Evolutionary conservation across 164 flowering plant species (phyloP), one percentile per base, ranked within the genome.

Genomic region (Santalum album): DNA sequence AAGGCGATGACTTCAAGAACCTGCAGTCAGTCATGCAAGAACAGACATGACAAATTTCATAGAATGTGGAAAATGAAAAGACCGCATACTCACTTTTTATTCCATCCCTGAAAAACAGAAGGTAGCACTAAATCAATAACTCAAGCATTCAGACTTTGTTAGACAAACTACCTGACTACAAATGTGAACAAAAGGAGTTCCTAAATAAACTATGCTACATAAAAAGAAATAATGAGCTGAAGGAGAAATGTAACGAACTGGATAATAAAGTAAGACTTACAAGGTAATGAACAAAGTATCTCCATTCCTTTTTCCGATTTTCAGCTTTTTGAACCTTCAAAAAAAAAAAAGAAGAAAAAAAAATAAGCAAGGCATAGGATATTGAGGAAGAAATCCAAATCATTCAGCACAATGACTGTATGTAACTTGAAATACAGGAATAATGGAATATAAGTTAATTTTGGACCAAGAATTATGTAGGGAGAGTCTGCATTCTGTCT

Each of bases 251-350:
- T 22, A 34, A 14, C 21, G n/a, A 49, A 35, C 14, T n/a, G 18
- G 38, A 12, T 29, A 12, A 46, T 40, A 42, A 7, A 16, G 36
- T 51, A 18, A 39, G 22, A 71, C 96, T 78, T 74, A 91, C 98
- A 59, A 86, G 98, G 70, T 91, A 91, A 65, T 91, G 98, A 57
- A 91, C 88, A 59, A 74, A 87, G 66, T 86, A 91, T 76, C 68
- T 86, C 81, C 79, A 76, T 29, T 87, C 87, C 49, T 84, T 79
- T 70, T 80, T 81, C 42, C 79, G 75, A 49, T 71, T 12, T 72
- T 90, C 98, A 51, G 79, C 78, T 55, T 81, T 87, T 75, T 84
- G 87, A 58, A 91, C 82, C 98, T 91, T 63, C 17, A 54, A 59
- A 19, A 56, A 36, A 6, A 57, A 29, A 29, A 3, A 29, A 9